Percentiles rank a stretch among this genome's conserved stretches.
Conservation (phyloP, 2,329 filamentous ascomycete species). For the Arthrobotrys musiformis region DNA sequence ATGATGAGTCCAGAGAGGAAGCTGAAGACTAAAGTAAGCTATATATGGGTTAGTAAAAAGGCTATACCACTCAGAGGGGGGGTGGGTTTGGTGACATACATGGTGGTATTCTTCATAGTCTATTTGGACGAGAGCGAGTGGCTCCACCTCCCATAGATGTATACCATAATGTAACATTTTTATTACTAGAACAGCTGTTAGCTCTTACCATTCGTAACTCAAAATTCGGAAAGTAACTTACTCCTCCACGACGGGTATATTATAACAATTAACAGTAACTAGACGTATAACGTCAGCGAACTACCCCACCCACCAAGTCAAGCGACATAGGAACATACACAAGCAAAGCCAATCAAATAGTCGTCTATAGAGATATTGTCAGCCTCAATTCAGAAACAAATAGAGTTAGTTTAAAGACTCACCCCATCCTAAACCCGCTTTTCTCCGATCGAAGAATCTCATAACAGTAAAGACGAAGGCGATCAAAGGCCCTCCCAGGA, state of each 20-base stretch:
- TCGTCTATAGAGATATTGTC: slow-evolving; percentile 28
- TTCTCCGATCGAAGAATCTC: slow-evolving; percentile 41
- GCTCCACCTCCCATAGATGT: slow-evolving; percentile 53
- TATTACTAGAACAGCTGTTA: slow-evolving; percentile 41
- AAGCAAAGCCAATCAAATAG: slow-evolving; percentile 40
- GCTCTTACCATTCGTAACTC: not conserved
- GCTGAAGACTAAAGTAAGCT: slow-evolving; percentile 49
- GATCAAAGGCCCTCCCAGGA: slow-evolving; percentile 42
- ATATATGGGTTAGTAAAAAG: not conserved
- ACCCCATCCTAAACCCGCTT: slow-evolving; percentile 50
- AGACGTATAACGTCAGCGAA: not conserved
- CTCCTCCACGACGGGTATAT: slow-evolving; percentile 53
- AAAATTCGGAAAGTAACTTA: slow-evolving; percentile 15
- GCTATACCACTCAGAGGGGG: not conserved
- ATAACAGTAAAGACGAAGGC: slow-evolving; percentile 48
- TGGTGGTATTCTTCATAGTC: slow-evolving; percentile 49
- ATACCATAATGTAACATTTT: slow-evolving; percentile 54
- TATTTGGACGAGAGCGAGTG: slow-evolving; percentile 33
- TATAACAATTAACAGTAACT: slow-evolving; percentile 47
- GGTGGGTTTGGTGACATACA: slow-evolving; percentile 11
- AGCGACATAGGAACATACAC: slow-evolving; percentile 1
- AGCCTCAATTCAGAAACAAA: not conserved
- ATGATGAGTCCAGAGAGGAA: slow-evolving; percentile 53
- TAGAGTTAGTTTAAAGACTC: slow-evolving; percentile 3
- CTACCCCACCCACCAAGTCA: not conserved